phyloP scores from a whole-genome alignment of 495 filamentous ascomycete species.

The Cercophora scortea region DNA sequence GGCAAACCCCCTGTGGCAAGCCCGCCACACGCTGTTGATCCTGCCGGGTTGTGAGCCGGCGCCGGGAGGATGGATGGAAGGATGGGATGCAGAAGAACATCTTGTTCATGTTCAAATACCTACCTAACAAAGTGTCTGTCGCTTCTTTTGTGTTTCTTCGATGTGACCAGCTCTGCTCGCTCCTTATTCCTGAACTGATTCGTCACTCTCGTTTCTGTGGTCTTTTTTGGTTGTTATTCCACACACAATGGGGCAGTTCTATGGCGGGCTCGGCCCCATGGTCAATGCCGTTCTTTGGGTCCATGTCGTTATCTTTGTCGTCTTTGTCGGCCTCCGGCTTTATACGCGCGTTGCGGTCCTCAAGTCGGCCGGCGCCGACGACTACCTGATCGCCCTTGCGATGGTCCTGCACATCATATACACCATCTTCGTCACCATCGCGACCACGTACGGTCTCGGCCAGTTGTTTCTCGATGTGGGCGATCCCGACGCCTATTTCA shows the following conservation, averaged over 20 bases:
- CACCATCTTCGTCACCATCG: slow-evolving; percentile 2
- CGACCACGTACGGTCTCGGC: neutral
- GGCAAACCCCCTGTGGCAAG: too few relatives aligned
- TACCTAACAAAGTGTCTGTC: too few relatives aligned
- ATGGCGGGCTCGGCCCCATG: slow-evolving; percentile 3
- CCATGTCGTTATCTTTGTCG: neutral
- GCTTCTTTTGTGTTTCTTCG: too few relatives aligned
- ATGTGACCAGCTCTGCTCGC: too few relatives aligned
- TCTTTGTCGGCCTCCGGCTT: slow-evolving; percentile 4
- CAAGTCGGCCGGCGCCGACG: slow-evolving; percentile 1
- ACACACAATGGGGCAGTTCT: neutral
- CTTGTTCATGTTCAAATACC: too few relatives aligned
- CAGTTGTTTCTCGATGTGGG: neutral
- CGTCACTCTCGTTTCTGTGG: too few relatives aligned
- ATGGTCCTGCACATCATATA: neutral
- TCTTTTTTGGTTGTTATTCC: too few relatives aligned
- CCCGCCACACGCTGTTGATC: too few relatives aligned
- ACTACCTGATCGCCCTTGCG: slow-evolving; percentile 1
- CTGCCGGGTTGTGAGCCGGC: too few relatives aligned
- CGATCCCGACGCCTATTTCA: neutral
- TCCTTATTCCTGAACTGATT: too few relatives aligned
- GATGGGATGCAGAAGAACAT: too few relatives aligned
- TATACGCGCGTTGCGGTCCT: slow-evolving; percentile 1
- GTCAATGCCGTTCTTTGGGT: neutral
- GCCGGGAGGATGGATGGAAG: too few relatives aligned